phyloP scores from a whole-genome alignment of 805 yeast species.

The Candida orba region DNA sequence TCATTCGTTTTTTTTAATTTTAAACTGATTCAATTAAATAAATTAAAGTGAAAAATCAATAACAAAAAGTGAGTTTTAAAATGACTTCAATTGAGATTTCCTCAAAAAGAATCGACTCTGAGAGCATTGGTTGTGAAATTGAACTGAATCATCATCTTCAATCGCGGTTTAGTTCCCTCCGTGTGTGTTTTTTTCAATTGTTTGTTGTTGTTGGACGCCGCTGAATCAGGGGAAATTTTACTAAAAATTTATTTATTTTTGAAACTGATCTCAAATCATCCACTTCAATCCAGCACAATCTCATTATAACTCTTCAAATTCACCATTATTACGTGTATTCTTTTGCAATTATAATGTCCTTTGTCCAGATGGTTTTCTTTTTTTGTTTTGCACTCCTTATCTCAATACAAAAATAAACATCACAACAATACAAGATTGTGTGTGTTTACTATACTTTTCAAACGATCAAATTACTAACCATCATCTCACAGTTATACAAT shows the following conservation, averaged over 20 bases:
- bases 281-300: too few species aligned
- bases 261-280: not conserved
- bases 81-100: not conserved
- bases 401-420: not conserved
- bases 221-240: conserved; percentile 5
- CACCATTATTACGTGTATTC: too few species aligned
- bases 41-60: not conserved
- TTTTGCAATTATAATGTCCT: too few species aligned
- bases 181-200: too few species aligned
- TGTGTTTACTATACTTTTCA: too few species aligned
- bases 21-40: too few species aligned
- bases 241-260: too few species aligned
- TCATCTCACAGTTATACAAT: conserved; percentile 17
- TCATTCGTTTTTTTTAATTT: not conserved
- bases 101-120: too few species aligned
- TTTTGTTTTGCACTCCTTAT: not conserved
- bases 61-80: not conserved
- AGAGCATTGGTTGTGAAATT: not conserved
- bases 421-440: too few species aligned
- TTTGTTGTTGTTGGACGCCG: conserved; percentile 1
- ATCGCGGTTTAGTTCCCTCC: too few species aligned
- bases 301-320: too few species aligned
- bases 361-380: too few species aligned
- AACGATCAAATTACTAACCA: not conserved
- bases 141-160: not conserved